Evolutionary conservation across 768 basidiomycete species (phyloP).

Genomic region (Termitomyces sp.): DNA sequence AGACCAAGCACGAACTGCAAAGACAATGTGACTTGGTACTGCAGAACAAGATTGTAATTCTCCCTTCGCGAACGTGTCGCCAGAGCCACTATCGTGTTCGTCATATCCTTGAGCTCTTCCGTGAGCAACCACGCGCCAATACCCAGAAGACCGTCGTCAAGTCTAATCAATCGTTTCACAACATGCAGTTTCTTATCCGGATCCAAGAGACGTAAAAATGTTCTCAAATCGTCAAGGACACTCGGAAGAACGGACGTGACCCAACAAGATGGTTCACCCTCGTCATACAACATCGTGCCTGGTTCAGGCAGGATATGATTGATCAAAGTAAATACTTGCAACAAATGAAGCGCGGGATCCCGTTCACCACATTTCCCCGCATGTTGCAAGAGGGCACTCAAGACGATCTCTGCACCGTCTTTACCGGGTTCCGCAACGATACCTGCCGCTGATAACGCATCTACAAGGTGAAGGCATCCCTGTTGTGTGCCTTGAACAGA

Average conservation of each 20-base stretch:
- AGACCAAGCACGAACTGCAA: constrained; percentile 47
- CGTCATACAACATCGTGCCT: constrained; percentile 14
- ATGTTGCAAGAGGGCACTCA: constrained; percentile 52
- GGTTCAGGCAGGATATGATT: constrained; percentile 48
- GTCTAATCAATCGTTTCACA: constrained; percentile 43
- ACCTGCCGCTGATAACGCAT: constrained; percentile 29
- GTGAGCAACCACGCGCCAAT: constrained; percentile 65
- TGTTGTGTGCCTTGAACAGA: constrained; percentile 41
- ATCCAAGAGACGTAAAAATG: constrained; percentile 54
- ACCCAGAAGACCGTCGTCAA: constrained; percentile 53
- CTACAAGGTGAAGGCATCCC: constrained; percentile 46
- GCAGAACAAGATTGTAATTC: constrained; percentile 32
- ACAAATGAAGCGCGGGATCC: constrained; percentile 54
- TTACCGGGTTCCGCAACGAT: constrained; percentile 28
- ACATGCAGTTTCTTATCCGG: constrained; percentile 48
- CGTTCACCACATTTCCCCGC: constrained; percentile 28
- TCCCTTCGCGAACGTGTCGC: constrained; percentile 20
- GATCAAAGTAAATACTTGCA: constrained; percentile 51
- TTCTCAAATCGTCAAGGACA: constrained; percentile 44
- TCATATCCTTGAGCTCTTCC: constrained; percentile 57
- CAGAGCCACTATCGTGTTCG: constrained; percentile 30
- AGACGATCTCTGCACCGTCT: constrained; percentile 41
- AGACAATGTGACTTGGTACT: constrained; percentile 42
- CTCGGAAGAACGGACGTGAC: constrained; percentile 49
- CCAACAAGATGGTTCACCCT: constrained; percentile 40